A percentile compares a stretch with the other conserved stretches of the same genome.
Evolutionary conservation across 108 stramenopile species (phyloP).

Genomic region (Skeletonema costatum): DNA sequence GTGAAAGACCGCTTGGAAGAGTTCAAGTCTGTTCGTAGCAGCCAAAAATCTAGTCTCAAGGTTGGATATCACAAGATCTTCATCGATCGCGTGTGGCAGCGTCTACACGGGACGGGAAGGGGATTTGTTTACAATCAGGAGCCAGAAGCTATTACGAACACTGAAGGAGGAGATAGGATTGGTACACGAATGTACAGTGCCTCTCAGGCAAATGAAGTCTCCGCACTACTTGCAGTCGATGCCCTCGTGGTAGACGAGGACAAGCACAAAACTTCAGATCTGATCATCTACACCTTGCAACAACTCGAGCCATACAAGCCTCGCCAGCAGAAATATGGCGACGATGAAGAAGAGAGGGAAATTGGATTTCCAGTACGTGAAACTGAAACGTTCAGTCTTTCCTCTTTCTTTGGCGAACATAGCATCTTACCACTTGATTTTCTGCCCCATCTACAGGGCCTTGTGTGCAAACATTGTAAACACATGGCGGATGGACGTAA

Average conservation of each 20-base stretch:
- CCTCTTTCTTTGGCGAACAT: not conserved
- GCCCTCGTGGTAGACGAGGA: constrained; percentile 9
- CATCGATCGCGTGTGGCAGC: constrained; percentile 50
- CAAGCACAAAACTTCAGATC: constrained; percentile 11
- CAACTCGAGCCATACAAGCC: constrained; percentile 37
- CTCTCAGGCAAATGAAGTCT: not conserved
- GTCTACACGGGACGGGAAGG: constrained; percentile 19
- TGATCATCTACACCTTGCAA: constrained; percentile 37
- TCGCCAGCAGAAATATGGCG: not conserved
- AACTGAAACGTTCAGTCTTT: not conserved
- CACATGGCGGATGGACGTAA: constrained; percentile 18
- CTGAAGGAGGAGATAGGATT: constrained; percentile 9
- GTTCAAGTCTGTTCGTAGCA: constrained; percentile 38
- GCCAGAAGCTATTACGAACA: not conserved
- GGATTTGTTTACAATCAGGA: not conserved
- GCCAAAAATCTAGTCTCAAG: constrained; percentile 54
- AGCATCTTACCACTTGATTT: constrained; percentile 17
- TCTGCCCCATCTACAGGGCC: constrained; percentile 3
- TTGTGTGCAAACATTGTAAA: constrained; percentile 45
- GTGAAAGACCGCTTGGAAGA: constrained; percentile 44
- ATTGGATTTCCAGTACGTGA: constrained; percentile 37
- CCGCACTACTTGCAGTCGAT: not conserved
- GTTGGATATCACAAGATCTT: constrained; percentile 55
- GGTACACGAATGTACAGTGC: not conserved
- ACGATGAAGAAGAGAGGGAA: constrained; percentile 30